Base-by-base conservation (phyloP, 441 rosid genomes). In the Oxalis stricta region DNA sequence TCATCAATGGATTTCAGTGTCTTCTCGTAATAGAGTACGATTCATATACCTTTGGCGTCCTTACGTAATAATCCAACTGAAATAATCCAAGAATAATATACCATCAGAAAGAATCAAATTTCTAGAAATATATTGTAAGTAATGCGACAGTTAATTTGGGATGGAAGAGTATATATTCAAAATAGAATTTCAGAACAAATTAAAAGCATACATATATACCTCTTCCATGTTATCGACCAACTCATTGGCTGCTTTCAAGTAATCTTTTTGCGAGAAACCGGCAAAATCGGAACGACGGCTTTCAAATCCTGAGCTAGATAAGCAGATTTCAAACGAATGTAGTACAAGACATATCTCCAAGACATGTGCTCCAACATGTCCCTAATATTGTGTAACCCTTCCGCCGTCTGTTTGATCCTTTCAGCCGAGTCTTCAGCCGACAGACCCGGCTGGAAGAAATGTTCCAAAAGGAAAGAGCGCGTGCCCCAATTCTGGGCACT, bases 401-500 rank as follows among this genome's bases (percentile, higher is more conserved):
- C 81, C 10, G 88, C 92, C 18, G 97, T 89, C 57, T 89, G 94
- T 50, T 60, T 73, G 41, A 84, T 89, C 59, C 97, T 79, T 5
- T 74, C 86, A 18, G 54, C 95, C 7, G 97, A 69, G 3, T 84
- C 95, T 50, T 82, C 82, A n/a, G 95, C 81, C 0, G 95, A 82
- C 36, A 84, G 49, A 7, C 72, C 81, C 1, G 86, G 92, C 73
- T 56, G 50, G 24, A 89, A 89, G 48, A 65, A 89, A 28, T 61
- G 72, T 45, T 89, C 95, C 60, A 52, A 55, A 2, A 82, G 5
- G 41, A 79, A 82, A 5, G 95, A 89, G 29, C 75, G 78, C 0
- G 82, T 78, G 5, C 94, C 97, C 97, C 97, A 84, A 21, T 65
- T 79, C 76, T 84, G n/a, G n/a, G n/a, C 68, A 9, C 87, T 94